Conservation (phyloP, 257 asterid species). For the Lycium ferocissimum region DNA sequence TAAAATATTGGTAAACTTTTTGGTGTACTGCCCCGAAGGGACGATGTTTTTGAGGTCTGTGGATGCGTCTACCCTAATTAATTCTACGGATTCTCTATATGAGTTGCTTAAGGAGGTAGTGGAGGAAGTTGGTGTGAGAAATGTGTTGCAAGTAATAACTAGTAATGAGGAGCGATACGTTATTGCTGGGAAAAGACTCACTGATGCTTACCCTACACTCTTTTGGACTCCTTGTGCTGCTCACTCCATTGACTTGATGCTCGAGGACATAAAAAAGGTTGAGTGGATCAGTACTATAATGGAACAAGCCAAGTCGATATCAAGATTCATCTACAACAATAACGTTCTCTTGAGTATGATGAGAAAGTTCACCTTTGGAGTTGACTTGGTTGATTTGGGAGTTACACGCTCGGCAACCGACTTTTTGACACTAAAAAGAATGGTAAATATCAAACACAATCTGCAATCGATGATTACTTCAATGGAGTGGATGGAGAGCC, state of each 20-base stretch:
- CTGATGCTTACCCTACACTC: slow-evolving; percentile 70
- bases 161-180: slow-evolving; percentile 71
- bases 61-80: slow-evolving; percentile 59
- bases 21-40: slow-evolving; percentile 69
- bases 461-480: slow-evolving; percentile 88
- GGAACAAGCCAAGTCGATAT: slow-evolving; percentile 78
- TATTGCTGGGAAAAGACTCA: slow-evolving; percentile 71
- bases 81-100: slow-evolving; percentile 65
- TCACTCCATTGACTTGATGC: slow-evolving; percentile 76
- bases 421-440: slow-evolving; percentile 74
- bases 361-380: slow-evolving; percentile 79
- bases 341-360: slow-evolving; percentile 67
- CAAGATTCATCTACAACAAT: slow-evolving; percentile 73
- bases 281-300: slow-evolving; percentile 60
- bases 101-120: slow-evolving; percentile 77
- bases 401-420: slow-evolving; percentile 63
- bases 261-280: slow-evolving; percentile 68
- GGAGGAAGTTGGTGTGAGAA: slow-evolving; percentile 77
- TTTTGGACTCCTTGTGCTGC: slow-evolving; percentile 96
- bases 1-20: slow-evolving; percentile 60
- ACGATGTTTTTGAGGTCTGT: slow-evolving; percentile 74
- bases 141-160: slow-evolving; percentile 84
- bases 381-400: slow-evolving; percentile 82
- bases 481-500: slow-evolving; percentile 87
- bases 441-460: slow-evolving; percentile 70